These are phyloP conservation scores for Pichia membranifaciens DNA, from an alignment of 805 yeast species.

Conservation along the genomic window DNA sequence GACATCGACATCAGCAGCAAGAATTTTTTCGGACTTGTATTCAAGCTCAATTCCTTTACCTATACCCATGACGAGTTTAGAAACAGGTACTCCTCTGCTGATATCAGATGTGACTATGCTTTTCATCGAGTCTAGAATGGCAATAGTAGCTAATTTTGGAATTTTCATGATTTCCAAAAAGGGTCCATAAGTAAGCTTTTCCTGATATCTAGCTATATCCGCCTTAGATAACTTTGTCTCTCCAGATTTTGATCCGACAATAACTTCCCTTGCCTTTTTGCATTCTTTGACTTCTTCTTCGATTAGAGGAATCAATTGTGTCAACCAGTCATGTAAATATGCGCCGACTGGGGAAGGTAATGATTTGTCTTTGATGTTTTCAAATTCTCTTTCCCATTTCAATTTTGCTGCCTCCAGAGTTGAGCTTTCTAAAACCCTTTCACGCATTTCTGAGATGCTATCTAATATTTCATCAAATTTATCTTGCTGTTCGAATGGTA, in stretches of 20 bases:
- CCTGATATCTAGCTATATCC: slow-evolving; percentile 16
- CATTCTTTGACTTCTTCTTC: slow-evolving; percentile 59
- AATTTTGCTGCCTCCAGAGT: slow-evolving; percentile 82
- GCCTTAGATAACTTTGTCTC: slow-evolving; percentile 22
- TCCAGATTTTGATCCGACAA: slow-evolving; percentile 1
- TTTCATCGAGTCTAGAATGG: slow-evolving; percentile 76
- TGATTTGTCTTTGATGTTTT: slow-evolving; percentile 35
- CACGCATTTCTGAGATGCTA: slow-evolving; percentile 67
- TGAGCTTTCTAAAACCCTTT: slow-evolving; percentile 64
- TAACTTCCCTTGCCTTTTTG: slow-evolving; percentile 34
- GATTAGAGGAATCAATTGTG: slow-evolving; percentile 63
- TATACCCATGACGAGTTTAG: slow-evolving; percentile 72
- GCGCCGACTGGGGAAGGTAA: slow-evolving; percentile 60
- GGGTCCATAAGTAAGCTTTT: slow-evolving; percentile 64
- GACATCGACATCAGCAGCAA: slow-evolving; percentile 50
- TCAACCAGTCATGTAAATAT: slow-evolving; percentile 80
- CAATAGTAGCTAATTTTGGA: slow-evolving; percentile 74
- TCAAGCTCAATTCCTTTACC: slow-evolving; percentile 85
- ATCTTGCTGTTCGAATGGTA: slow-evolving; percentile 43
- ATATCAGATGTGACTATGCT: slow-evolving; percentile 70
- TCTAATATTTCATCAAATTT: slow-evolving; percentile 66
- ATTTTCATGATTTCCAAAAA: slow-evolving; percentile 67
- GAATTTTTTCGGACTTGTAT: slow-evolving; percentile 62
- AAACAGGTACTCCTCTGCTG: slow-evolving; percentile 76
- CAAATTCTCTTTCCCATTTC: slow-evolving; percentile 83